These are phyloP conservation scores for Colletotrichum paranaense DNA, from an alignment of 2,329 filamentous ascomycete species.

Conservation along the genomic window DNA sequence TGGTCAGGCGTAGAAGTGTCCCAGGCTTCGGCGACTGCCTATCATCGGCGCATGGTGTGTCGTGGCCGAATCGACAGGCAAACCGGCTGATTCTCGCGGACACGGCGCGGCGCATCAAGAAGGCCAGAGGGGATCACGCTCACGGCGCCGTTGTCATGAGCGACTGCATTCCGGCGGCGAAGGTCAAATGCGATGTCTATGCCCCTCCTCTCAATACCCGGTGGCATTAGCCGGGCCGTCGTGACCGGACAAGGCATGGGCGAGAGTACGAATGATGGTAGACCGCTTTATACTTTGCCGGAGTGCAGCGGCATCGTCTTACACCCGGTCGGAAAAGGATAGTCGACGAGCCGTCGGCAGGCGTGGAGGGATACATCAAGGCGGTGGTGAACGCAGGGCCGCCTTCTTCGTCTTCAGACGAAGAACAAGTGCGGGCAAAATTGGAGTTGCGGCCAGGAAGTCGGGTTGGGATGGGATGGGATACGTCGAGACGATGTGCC, in stretches of 20 bases:
- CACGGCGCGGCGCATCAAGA: not conserved
- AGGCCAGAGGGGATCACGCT: not conserved
- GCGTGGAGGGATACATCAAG: no score
- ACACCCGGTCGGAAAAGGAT: constrained; percentile 6
- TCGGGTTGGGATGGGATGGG: not conserved
- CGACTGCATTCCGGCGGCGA: not conserved
- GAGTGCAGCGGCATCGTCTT: not conserved
- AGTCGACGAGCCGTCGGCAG: constrained; percentile 6
- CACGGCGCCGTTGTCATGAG: not conserved
- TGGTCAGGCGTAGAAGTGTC: no score
- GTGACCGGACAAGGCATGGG: not conserved
- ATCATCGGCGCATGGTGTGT: not conserved
- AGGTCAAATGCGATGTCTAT: not conserved
- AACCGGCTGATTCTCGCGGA: not conserved
- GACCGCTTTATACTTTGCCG: not conserved
- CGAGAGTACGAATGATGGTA: not conserved
- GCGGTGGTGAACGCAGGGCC: not conserved
- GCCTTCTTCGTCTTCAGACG: constrained; percentile 2
- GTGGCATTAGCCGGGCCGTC: not conserved
- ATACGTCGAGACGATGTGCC: not conserved
- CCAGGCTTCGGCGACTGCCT: not conserved
- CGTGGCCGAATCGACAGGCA: not conserved
- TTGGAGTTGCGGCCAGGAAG: not conserved
- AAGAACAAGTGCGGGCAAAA: not conserved
- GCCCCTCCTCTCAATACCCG: not conserved